These are phyloP conservation scores for Immersiporthe knoxdaviesiana DNA, from an alignment of 2,329 filamentous ascomycete species.

Conservation along the genomic window DNA sequence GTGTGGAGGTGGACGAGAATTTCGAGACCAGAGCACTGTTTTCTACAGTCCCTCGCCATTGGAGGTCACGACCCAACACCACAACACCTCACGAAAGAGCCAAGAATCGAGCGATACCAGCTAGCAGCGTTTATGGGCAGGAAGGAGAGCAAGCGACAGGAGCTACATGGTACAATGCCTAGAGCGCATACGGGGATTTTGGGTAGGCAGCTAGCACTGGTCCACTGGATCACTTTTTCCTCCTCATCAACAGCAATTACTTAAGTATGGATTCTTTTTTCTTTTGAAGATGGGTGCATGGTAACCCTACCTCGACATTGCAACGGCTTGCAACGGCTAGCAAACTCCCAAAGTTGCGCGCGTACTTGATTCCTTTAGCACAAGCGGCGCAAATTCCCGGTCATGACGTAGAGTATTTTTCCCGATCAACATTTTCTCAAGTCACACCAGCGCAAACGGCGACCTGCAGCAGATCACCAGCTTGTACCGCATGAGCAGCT, in stretches of 20 bases:
- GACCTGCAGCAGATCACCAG: background rate
- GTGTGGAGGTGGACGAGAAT: background rate
- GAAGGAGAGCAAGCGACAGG: too few relatives aligned
- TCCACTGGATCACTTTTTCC: background rate
- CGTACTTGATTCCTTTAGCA: background rate
- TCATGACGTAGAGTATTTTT: slow-evolving; percentile 10
- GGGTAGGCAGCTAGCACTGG: background rate
- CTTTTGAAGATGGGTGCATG: too few relatives aligned
- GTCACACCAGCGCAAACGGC: background rate
- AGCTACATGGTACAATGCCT: too few relatives aligned
- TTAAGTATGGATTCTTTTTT: background rate
- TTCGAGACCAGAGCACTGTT: background rate
- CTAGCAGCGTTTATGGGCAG: too few relatives aligned
- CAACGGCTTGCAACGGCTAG: background rate
- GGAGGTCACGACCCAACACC: too few relatives aligned
- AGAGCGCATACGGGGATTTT: too few relatives aligned
- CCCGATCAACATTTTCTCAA: background rate
- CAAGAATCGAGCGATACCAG: too few relatives aligned
- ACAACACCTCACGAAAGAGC: too few relatives aligned
- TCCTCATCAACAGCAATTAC: background rate
- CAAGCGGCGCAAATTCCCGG: background rate
- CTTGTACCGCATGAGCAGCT: slow-evolving; percentile 4
- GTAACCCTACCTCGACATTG: background rate
- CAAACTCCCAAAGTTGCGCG: background rate
- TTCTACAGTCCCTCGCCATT: background rate